Conservation (phyloP, 106 monocot genomes). For the Dendrobium chrysotoxum region DNA sequence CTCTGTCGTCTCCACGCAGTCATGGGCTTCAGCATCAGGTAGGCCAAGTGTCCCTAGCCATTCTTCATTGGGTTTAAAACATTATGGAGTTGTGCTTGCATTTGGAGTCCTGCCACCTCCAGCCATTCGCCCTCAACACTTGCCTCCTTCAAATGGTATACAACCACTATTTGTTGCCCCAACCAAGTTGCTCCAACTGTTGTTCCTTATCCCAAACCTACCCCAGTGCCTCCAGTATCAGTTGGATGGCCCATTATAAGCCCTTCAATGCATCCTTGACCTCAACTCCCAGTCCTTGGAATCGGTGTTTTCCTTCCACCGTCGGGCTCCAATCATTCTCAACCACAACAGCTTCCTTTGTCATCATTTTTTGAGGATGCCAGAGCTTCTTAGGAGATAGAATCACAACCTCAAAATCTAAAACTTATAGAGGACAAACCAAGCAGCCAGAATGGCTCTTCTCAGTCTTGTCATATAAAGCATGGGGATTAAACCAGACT, state of each 20-base stretch:
- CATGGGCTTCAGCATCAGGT: constrained; percentile 9
- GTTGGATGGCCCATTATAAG: constrained; percentile 19
- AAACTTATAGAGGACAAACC: not conserved
- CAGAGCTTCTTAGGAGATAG: not conserved
- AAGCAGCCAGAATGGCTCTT: not conserved
- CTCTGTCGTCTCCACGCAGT: not conserved
- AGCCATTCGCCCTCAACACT: constrained; percentile 10
- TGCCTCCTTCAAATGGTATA: constrained; percentile 18
- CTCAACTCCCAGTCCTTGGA: constrained; percentile 39
- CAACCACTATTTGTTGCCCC: constrained; percentile 27
- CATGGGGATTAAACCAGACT: not conserved
- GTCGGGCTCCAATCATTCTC: constrained; percentile 24
- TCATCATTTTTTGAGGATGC: not conserved
- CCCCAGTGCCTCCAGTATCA: constrained; percentile 20
- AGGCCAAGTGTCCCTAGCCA: constrained; percentile 22
- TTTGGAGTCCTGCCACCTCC: constrained; percentile 32
- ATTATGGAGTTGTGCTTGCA: constrained; percentile 22
- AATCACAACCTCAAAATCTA: not conserved
- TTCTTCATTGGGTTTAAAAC: constrained; percentile 20
- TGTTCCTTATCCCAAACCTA: constrained; percentile 20
- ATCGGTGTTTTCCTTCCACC: constrained; percentile 66
- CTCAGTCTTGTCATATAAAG: not conserved
- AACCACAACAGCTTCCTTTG: not conserved
- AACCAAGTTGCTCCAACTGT: constrained; percentile 15
- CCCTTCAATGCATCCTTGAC: constrained; percentile 20